These are phyloP conservation scores for Xylaria sp. DNA, from an alignment of 2,329 filamentous ascomycete species.

Conservation along the genomic window DNA sequence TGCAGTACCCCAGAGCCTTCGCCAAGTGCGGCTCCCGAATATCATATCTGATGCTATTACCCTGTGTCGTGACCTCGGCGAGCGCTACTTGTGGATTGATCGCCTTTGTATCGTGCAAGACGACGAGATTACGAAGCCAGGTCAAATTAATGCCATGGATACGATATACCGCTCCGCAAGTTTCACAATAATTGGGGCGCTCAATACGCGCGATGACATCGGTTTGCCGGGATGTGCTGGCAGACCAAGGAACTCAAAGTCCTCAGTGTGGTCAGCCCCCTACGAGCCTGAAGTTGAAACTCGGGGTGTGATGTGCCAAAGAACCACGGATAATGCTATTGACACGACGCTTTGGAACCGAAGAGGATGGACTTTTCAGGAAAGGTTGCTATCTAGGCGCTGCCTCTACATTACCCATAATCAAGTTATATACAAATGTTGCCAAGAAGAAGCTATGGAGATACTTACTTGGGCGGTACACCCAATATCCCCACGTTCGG, in stretches of 20 bases:
- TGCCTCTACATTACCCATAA: conserved; percentile 32
- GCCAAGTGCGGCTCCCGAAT: conserved; percentile 1
- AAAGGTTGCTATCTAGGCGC: conserved; percentile 32
- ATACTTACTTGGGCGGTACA: conserved; percentile 26
- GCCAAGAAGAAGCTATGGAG: conserved; percentile 28
- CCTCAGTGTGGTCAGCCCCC: background rate
- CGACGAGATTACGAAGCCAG: conserved; percentile 20
- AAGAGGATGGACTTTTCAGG: conserved; percentile 36
- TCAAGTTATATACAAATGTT: conserved; percentile 36
- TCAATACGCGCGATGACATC: conserved; percentile 1
- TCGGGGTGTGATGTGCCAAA: background rate
- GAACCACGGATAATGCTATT: background rate
- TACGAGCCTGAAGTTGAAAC: background rate
- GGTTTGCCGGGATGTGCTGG: conserved; percentile 1
- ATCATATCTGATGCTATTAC: conserved; percentile 31
- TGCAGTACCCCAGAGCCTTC: background rate
- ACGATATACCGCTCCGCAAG: background rate
- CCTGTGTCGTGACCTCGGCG: conserved; percentile 32
- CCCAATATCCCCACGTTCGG: background rate
- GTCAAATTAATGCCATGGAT: conserved; percentile 21
- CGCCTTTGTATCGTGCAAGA: conserved; percentile 37
- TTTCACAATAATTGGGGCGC: conserved; percentile 1
- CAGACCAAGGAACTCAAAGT: background rate
- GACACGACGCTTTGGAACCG: conserved; percentile 32
- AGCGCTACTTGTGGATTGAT: conserved; percentile 36